These are phyloP conservation scores for Aspergillus alliaceus DNA, from an alignment of 2,329 filamentous ascomycete species.

Conservation along the genomic window DNA sequence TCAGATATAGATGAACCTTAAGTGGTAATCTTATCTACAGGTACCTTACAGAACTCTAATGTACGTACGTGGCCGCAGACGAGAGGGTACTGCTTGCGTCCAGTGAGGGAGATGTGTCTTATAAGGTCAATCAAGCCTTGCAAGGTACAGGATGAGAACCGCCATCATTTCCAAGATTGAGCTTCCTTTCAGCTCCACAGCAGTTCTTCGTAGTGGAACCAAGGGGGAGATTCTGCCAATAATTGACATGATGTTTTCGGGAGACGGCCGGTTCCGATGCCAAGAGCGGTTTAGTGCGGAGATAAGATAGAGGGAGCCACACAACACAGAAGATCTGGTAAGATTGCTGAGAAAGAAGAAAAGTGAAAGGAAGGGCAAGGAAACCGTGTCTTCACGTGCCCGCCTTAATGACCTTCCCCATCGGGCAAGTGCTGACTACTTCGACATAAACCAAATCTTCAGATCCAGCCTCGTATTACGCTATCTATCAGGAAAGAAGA, in stretches of 20 bases:
- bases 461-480: not conserved
- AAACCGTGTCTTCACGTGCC: not conserved
- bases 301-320: slow-evolving; percentile 6
- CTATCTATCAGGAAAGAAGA: too few species aligned
- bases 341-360: not conserved
- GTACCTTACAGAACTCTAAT: not conserved
- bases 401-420: too few species aligned
- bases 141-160: not conserved
- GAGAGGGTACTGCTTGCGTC: not conserved
- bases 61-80: not conserved
- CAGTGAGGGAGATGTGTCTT: not conserved
- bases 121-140: too few species aligned
- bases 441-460: not conserved
- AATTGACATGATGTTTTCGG: too few species aligned
- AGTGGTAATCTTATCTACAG: not conserved
- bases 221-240: too few species aligned
- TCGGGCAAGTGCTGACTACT: not conserved
- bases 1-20: too few species aligned
- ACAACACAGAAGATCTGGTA: not conserved
- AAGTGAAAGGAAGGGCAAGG: not conserved
- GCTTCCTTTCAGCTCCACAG: not conserved
- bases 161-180: not conserved
- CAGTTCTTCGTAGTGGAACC: too few species aligned
- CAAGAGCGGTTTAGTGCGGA: slow-evolving; percentile 8
- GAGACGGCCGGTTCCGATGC: slow-evolving; percentile 29